Base-by-base conservation (phyloP, 148 eudicot species). In the Salicornia ramosissima region DNA sequence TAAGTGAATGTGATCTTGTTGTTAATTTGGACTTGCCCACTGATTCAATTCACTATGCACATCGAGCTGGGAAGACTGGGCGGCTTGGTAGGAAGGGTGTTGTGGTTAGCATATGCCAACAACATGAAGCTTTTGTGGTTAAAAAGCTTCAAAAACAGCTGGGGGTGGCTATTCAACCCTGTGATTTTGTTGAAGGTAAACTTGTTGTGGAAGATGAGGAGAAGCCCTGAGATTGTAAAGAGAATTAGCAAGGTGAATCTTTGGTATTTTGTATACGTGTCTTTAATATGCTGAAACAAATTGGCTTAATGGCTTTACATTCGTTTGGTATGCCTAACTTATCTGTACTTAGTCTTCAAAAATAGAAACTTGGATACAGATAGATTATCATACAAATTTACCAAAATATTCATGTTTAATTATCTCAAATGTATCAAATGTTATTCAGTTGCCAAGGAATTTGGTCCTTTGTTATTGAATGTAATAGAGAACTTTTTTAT, bases 11-110 rank as follows among this genome's bases (percentile, higher is more conserved):
- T 84, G 98, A 93, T 82, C n/a, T n/a, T n/a, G 98, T 93, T 43
- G 96, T 93, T 15, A 93, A 90, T 74, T 79, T 90, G 63, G 96
- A 77, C 67, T 76, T 93, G 46, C 98, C 98, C 11, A 93, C 98
- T 0, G 98, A 93, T 79, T 79, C 92, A 2, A 71, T 75, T 72
- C 98, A 93, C 71, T 93, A 93, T 79, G 96, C 96, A 0, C 96
- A 93, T 74, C 87, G 98, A 68, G 98, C 98, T 52, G 98, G 98
- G 30, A 78, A 96, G 70, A 88, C 96, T 18, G 98, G 96, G 36
- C 83, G 98, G 56, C 92, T 93, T 49, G 98, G 98, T 29, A 86
- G 98, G 74, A 88, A 79, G 68, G 98, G 96, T 52, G 74, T 61
- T 16, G 98, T 93, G 65, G 89, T 93, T 13, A 88, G 82, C 59